Base-by-base conservation (phyloP, 495 filamentous ascomycete genomes). In the Terfezia claveryi region DNA sequence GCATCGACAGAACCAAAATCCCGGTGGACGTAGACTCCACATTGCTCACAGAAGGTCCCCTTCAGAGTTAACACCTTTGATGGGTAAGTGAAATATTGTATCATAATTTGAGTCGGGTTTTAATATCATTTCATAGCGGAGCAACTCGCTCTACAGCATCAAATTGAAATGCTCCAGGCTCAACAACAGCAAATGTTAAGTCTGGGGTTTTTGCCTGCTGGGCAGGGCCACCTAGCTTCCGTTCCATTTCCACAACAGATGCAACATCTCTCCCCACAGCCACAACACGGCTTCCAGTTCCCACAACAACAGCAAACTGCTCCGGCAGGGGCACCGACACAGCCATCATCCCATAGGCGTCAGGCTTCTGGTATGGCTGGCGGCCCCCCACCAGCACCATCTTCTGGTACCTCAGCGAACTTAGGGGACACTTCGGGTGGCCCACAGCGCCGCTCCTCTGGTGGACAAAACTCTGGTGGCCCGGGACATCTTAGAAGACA, bases 121-220 rank as follows among this genome's bases (percentile, higher is more conserved):
- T 7, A 27, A 23, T 38, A 46, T 55, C 32, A 32, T 58, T 62
- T 63, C 54, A 36, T 60, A 91, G 86, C 94, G 86, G 91, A 96
- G 75, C 92, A 96, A 81, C 77, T 96, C 62, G 87, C 91, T 65
- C 83, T 98, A 69, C 89, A 94, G 69, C 91, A 96, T 73, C 91
- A 98, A 70, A 95, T 96, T 66, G 88, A 98, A 71, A 74, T 89
- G 69, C 77, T 98, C 61, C 91, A 98, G 71, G 87, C 93, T 67
- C 92, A 96, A 66, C 91, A 98, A 65, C 92, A 96, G 69, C 92
- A 96, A 66, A 92, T 96, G 68, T 83, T 89, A 66, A 84, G 83
- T 54, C 89, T 96, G 83, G 86, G 86, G 60, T 81, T 96, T 73
- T 75, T 98, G 59, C 82, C 80, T 56, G 83, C 82, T 38, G 81